phyloP scores from a whole-genome alignment of 192 early-diverging fungal genomes.

The Bifiguratus adelaidae region DNA sequence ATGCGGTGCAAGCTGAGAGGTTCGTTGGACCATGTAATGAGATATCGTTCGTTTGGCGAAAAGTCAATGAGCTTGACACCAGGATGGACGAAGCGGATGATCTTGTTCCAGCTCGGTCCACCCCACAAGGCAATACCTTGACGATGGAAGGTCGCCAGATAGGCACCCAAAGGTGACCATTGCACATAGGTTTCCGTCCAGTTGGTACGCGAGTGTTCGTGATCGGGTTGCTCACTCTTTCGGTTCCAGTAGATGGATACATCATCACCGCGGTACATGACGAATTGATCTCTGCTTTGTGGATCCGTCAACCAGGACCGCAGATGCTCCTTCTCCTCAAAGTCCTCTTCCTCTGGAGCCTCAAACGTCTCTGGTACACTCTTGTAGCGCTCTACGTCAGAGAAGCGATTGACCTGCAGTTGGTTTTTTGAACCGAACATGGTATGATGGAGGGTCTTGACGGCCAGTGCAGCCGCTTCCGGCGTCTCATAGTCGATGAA shows the following conservation, averaged over 20 bases:
- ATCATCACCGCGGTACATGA: constrained; percentile 74
- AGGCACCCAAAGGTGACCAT: constrained; percentile 94
- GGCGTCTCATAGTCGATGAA: constrained; percentile 90
- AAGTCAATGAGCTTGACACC: constrained; percentile 88
- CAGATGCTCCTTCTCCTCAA: constrained; percentile 76
- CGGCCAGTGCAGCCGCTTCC: constrained; percentile 68
- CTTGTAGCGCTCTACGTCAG: constrained; percentile 82
- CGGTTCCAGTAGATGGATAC: constrained; percentile 87
- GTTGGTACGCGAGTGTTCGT: constrained; percentile 58
- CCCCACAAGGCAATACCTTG: constrained; percentile 97
- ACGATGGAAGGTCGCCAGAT: constrained; percentile 86
- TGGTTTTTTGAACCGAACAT: constrained; percentile 75
- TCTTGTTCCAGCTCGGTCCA: constrained; percentile 82
- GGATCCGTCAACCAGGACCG: constrained; percentile 83
- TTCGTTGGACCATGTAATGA: constrained; percentile 86
- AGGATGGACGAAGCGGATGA: constrained; percentile 84
- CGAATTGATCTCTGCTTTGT: constrained; percentile 84
- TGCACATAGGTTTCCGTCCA: constrained; percentile 92
- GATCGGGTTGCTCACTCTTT: constrained; percentile 72
- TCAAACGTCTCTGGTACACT: constrained; percentile 62
- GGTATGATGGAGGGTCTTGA: constrained; percentile 66
- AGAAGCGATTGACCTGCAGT: constrained; percentile 79
- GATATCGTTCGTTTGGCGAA: constrained; percentile 87
- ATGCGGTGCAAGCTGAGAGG: constrained; percentile 50
- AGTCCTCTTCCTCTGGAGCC: constrained; percentile 64